Base-by-base conservation (phyloP, 1,139 yeast genomes). In the Candida sojae region DNA sequence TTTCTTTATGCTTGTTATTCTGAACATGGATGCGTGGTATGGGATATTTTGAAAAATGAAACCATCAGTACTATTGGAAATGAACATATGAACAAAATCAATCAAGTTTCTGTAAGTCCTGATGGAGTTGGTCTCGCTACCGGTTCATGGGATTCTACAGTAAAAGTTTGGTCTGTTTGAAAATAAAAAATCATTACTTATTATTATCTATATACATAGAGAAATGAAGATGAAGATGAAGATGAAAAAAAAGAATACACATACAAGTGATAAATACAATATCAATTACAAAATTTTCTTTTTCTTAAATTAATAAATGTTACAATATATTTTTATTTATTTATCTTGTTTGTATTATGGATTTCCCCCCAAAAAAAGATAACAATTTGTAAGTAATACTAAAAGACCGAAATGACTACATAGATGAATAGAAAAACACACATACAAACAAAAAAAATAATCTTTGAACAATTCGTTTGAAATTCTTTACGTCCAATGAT, bases 61-160 rank as follows among this genome's bases (percentile, higher is more conserved):
- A 70, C 86, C 31, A 80, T 89, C 5, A 92, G 91, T 1, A 71
- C 79, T 12, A 56, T 75, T 37, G 79, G 77, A 2, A 62, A 63
- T 40, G 79, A 73, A 34, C 86, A 84, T 5, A 64, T 72, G 28
- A 82, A 81, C 52, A 75, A 85, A 45, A 78, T 88, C 11, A 82
- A 83, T 41, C 83, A 83, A 54, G 86, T 91, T 2, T 71, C 75
- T 43, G 79, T 84, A 0, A 82, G 93, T 53, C 84, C 85, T 0
- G 90, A 89, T 67, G 97, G 97, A 0, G 64, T 82, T 32, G 91
- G 84, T 0, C 73, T 86, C 13, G 82, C 85, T 43, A 86, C 93
- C 2, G 83, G 86, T 1, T 83, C 88, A 9, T 82, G 90, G 85
- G 92, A 86, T 60, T 65, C 82, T 12, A 82, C 88, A 2, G 75